phyloP scores from a whole-genome alignment of 805 yeast genomes.

The Saturnispora dispora region DNA sequence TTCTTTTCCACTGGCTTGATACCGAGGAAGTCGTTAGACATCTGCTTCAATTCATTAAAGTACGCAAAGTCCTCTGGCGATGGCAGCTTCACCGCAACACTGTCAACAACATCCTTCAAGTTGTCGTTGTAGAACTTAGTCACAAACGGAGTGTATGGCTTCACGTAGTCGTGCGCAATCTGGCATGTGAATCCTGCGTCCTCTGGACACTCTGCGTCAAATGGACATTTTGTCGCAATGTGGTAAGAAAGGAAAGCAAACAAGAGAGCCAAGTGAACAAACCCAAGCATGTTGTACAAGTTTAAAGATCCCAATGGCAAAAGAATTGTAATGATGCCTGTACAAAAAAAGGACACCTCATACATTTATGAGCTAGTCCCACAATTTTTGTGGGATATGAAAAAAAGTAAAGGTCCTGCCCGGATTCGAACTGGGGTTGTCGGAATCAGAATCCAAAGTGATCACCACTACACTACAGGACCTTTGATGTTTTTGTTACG shows the following conservation, averaged over 20 bases:
- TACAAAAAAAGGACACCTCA: background rate
- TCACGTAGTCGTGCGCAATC: slow-evolving; percentile 12
- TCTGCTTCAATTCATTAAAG: slow-evolving; percentile 2
- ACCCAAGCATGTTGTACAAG: slow-evolving; percentile 1
- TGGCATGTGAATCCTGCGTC: slow-evolving; percentile 17
- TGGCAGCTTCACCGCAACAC: slow-evolving; percentile 7
- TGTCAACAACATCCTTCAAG: background rate
- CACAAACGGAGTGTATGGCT: slow-evolving; percentile 15
- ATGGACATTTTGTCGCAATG: slow-evolving; percentile 20
- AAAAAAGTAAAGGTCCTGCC: slow-evolving; percentile 25
- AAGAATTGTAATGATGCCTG: background rate
- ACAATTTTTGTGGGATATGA: background rate
- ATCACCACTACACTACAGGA: slow-evolving; percentile 29
- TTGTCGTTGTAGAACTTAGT: slow-evolving; percentile 15
- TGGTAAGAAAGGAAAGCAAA: slow-evolving; percentile 17
- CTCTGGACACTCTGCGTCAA: slow-evolving; percentile 12
- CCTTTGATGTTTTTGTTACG: slow-evolving; percentile 2
- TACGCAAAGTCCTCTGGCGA: slow-evolving; percentile 2
- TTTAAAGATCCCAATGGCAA: background rate
- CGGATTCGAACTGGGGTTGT: slow-evolving; percentile 32
- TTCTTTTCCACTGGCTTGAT: background rate
- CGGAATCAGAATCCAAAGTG: slow-evolving; percentile 31
- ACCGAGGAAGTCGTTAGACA: slow-evolving; percentile 7
- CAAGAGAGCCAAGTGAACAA: slow-evolving; percentile 7
- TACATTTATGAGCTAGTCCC: slow-evolving; percentile 11